Base-by-base conservation (phyloP, 257 asterid species). In the Salvia miltiorrhiza region DNA sequence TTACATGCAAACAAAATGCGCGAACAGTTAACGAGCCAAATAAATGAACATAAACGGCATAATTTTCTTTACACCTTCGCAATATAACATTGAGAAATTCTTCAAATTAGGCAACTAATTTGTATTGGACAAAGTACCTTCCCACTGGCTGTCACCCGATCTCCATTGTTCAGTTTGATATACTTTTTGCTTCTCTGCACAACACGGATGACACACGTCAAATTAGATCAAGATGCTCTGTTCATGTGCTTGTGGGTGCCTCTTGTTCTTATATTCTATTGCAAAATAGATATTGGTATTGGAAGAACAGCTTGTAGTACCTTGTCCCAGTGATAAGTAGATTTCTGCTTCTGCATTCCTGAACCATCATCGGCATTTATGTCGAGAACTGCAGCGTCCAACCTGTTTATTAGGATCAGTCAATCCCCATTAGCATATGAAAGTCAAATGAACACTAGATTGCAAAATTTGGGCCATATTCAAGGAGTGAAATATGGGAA, bases 241-340 rank as follows among this genome's bases (percentile, higher is more conserved):
- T n/a, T 49, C 57, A 13, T 20, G 69, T 47, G 21, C 14, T 21
- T 2, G 12, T 30, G 65, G 33, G 20, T 52, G 69, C 57, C 37
- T 60, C 37, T 57, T 1, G 3, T 63, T 63, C 50, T 7, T 49
- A 19, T 28, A 44, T 13, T 47, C 4, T 53, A 13, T 19, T n/a
- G 65, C 30, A 59, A 26, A 17, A 5, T 50, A 16, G 35, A 39
- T 50, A 45, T 30, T 41, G 55, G 55, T 7, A 52, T 8, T 13
- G 35, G 63, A 32, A 52, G 21, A 48, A 72, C 20, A 70, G 69
- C 33, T 55, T 19, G 45, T 63, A 39, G 73, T 80, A 93, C 99
- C 96, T 86, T 93, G 69, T 93, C 99, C 99, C 99, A 93, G 76
- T 93, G 99, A 75, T 79, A 89, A 13, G 90, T 24, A 79, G 87